A percentile compares a stretch with the other conserved stretches of the same genome.
phyloP scores from a whole-genome alignment of 345 rosid genomes.

The Euphorbia peplus region DNA sequence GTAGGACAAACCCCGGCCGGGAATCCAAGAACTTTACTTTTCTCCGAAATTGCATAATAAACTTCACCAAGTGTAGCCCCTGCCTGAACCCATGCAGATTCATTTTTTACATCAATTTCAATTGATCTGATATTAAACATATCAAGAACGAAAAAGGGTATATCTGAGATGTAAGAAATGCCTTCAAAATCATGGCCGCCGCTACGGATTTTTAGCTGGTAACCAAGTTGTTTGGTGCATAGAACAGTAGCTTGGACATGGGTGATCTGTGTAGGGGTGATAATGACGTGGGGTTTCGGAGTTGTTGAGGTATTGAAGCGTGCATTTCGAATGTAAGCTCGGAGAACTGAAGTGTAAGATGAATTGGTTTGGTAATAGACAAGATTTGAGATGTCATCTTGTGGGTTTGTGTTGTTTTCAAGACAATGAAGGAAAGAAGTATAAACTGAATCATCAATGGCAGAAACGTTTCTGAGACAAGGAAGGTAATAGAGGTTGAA shows the following conservation, averaged over 20 bases:
- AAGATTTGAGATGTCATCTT: slow-evolving; percentile 7
- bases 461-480: background rate
- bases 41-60: slow-evolving; percentile 47
- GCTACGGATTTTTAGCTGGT: slow-evolving; percentile 56
- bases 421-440: slow-evolving; percentile 14
- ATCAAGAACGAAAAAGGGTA: slow-evolving; percentile 56
- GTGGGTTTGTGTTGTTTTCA: slow-evolving; percentile 12
- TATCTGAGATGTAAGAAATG: slow-evolving; percentile 38
- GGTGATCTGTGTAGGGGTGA: slow-evolving; percentile 46
- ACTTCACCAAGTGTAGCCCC: slow-evolving; percentile 76
- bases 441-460: background rate
- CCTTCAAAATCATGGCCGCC: slow-evolving; percentile 92
- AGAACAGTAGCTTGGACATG: slow-evolving; percentile 62
- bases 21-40: slow-evolving; percentile 46
- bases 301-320: slow-evolving; percentile 49
- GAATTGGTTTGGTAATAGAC: slow-evolving; percentile 2
- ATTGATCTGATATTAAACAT: slow-evolving; percentile 50
- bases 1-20: slow-evolving; percentile 72
- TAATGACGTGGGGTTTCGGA: slow-evolving; percentile 51
- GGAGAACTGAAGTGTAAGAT: slow-evolving; percentile 33
- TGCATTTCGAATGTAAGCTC: slow-evolving; percentile 42
- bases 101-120: slow-evolving; percentile 34
- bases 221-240: slow-evolving; percentile 38
- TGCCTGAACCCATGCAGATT: slow-evolving; percentile 63
- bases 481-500: background rate